These are phyloP conservation scores for Zostera marina DNA, from an alignment of 116 monocot species.

Conservation along the genomic window DNA sequence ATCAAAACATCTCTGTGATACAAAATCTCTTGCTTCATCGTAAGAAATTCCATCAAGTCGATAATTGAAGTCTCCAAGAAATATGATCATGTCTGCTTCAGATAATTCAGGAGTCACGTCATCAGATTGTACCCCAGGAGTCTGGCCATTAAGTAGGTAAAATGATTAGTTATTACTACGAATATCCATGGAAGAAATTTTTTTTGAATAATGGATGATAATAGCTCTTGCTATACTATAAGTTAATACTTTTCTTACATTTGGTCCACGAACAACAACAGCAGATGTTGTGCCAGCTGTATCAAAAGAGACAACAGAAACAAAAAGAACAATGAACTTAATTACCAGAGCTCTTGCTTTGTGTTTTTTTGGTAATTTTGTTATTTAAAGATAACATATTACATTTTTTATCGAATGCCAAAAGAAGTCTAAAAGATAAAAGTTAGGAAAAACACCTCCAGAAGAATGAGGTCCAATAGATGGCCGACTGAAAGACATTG, in stretches of 20 bases:
- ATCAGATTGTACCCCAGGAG: constrained; percentile 35
- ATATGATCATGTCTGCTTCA: constrained; percentile 88
- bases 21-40: constrained; percentile 96
- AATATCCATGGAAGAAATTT: neutral
- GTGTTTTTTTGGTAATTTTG: neutral
- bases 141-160: constrained; percentile 19
- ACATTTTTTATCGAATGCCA: neutral
- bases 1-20: constrained; percentile 95
- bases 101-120: constrained; percentile 70
- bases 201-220: neutral
- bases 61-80: constrained; percentile 97
- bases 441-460: constrained; percentile 6
- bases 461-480: constrained; percentile 14
- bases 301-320: constrained; percentile 1
- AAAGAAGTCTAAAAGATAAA: neutral
- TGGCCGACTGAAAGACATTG: constrained; percentile 65
- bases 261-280: constrained; percentile 44
- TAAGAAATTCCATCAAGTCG: constrained; percentile 69
- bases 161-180: neutral
- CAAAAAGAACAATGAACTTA: constrained; percentile 2
- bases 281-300: constrained; percentile 44
- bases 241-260: constrained; percentile 30
- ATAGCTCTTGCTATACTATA: neutral
- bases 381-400: neutral
- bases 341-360: neutral